Base-by-base conservation (phyloP, 108 stramenopile species). In the Schizochytrium sp. region DNA sequence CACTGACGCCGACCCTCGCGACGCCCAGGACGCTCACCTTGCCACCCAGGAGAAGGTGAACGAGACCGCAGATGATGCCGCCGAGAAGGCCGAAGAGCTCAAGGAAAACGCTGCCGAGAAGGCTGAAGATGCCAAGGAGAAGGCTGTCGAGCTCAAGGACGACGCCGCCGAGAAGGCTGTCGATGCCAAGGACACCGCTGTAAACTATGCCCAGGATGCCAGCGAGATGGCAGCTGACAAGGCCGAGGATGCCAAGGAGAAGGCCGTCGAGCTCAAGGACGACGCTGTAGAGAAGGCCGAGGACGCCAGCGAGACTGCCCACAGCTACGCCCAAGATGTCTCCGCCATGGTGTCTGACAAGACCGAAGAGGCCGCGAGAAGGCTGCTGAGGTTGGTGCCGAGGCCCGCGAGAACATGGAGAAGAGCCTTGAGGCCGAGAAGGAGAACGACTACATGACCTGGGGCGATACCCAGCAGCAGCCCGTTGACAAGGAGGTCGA, bases 181-280 rank as follows among this genome's bases (percentile, higher is more conserved):
- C 12, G 64, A 69, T 44, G 64, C 64, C 64, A 69, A 69, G 64
- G 64, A 69, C 42, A 69, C 64, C 64, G 64, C 15, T 44, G 7
- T 7, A 7, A 1, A 0, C 12, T 69, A 69, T 44, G 64, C 64
- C 64, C 42, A 69, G 64, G 64, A 69, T 44, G 64, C 44, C 64
- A 38, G 44, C 64, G 64, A 69, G 64, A 44, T 69, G 42, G 64
- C 64, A 38, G 64, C 64, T 44, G 64, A 69, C 40, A 69, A 69
- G 64, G 64, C 64, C 64, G 64, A 69, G 64, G 64, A 69, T 44
- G 64, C 64, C 64, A 69, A 69, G 64, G 64, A 69, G 64, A 69
- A 38, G 42, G 64, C 64, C 64, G 64, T 38, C 2, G 28, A 38
- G 8, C 28, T 69, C 64, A 69, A 69, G 64, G 64, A 69, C 64